Percentiles rank a stretch among this genome's conserved stretches.
Conservation (phyloP, 1,284 basidiomycete genomes). For the Mycosarcoma mackinlayi region DNA sequence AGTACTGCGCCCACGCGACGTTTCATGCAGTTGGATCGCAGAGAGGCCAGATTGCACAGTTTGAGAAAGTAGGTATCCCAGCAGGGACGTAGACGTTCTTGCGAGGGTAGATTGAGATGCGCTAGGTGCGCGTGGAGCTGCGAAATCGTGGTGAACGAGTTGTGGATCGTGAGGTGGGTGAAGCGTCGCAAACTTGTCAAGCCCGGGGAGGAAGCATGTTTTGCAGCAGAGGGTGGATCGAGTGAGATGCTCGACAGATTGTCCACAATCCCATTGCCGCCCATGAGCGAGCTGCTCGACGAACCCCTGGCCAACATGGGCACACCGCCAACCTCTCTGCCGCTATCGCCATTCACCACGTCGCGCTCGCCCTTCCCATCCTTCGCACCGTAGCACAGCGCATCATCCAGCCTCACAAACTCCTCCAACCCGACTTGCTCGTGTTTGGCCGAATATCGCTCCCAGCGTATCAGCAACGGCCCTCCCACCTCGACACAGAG, state of each 20-base stretch:
- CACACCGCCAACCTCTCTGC: constrained; percentile 1
- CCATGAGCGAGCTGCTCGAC: constrained; percentile 13
- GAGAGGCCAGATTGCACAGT: constrained; percentile 64
- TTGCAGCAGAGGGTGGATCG: not conserved
- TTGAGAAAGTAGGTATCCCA: constrained; percentile 68
- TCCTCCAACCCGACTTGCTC: constrained; percentile 41
- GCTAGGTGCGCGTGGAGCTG: constrained; percentile 77
- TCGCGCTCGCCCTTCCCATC: not conserved
- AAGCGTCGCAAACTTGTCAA: constrained; percentile 30
- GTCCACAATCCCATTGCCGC: constrained; percentile 28
- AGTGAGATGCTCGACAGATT: constrained; percentile 12
- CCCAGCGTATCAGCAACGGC: constrained; percentile 73
- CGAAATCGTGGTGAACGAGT: constrained; percentile 74
- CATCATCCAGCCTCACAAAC: constrained; percentile 63
- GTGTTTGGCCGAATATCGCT: constrained; percentile 26
- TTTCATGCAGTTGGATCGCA: constrained; percentile 78
- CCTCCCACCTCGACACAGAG: constrained; percentile 87
- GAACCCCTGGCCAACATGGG: constrained; percentile 23
- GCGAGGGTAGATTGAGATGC: constrained; percentile 77
- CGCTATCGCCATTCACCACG: too few species aligned
- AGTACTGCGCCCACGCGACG: constrained; percentile 92
- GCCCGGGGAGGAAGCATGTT: constrained; percentile 23
- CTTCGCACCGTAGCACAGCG: constrained; percentile 5
- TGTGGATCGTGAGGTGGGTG: constrained; percentile 77
- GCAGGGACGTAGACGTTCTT: constrained; percentile 77